These are phyloP conservation scores for Sarcodon sp. DNA, from an alignment of 768 basidiomycete species.

Conservation along the genomic window DNA sequence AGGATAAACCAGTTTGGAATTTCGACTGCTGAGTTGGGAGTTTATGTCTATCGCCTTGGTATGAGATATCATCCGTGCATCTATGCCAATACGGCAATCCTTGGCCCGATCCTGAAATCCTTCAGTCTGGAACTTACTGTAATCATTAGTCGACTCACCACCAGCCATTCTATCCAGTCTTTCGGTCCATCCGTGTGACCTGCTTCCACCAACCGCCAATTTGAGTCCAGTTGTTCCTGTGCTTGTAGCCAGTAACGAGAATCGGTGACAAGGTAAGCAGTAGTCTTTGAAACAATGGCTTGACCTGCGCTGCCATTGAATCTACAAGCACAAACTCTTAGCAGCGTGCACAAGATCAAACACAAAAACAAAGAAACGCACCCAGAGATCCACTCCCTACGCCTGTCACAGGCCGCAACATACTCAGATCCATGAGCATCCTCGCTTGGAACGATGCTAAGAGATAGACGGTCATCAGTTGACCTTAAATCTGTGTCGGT, in stretches of 20 bases:
- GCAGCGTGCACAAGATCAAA: background rate
- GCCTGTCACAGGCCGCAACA: slow-evolving; percentile 62
- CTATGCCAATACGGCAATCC: slow-evolving; percentile 58
- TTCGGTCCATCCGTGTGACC: slow-evolving; percentile 40
- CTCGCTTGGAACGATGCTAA: slow-evolving; percentile 62
- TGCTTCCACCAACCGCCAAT: slow-evolving; percentile 59
- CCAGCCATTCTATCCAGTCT: slow-evolving; percentile 73
- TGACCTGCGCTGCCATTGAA: slow-evolving; percentile 59
- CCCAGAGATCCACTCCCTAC: slow-evolving; percentile 71
- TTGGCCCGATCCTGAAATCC: slow-evolving; percentile 23
- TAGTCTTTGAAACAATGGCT: slow-evolving; percentile 51
- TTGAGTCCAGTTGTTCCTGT: slow-evolving; percentile 48
- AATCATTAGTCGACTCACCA: background rate
- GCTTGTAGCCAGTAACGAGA: slow-evolving; percentile 82
- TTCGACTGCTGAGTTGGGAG: slow-evolving; percentile 34
- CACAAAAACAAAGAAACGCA: slow-evolving; percentile 19
- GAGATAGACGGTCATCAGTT: background rate
- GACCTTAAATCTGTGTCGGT: background rate
- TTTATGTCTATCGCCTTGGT: slow-evolving; percentile 54
- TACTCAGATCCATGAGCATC: slow-evolving; percentile 83
- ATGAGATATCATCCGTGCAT: slow-evolving; percentile 73
- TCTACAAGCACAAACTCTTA: background rate
- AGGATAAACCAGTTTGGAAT: slow-evolving; percentile 65
- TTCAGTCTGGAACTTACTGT: background rate
- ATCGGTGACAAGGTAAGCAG: slow-evolving; percentile 69